Evolutionary conservation across 371 early-diverging fungal genomes (phyloP), one percentile per base, ranked within the genome.

Genomic region (Circinella minor): DNA sequence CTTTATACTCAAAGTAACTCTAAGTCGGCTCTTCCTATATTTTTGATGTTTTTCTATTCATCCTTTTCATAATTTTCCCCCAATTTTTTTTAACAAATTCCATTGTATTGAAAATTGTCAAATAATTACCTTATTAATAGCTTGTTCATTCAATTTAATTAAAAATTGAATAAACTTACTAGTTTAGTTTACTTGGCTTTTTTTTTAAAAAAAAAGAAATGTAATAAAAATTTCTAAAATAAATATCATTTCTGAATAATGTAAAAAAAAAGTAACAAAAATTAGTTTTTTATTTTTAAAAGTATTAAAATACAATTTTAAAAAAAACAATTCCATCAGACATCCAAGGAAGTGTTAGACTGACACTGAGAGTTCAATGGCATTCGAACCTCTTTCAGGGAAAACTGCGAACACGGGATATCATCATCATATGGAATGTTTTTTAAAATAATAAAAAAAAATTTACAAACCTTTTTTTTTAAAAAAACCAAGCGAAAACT

Each of bases 401-500:
- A 73, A 77, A 77, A 77, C 77, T 77, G 77, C 77, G 77, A 77
- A 77, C 68, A 71, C 69, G 77, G 73, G 71, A 64, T 67, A 55
- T 72, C 72, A 76, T 76, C 76, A 72, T 76, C 70, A 72, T 66
- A 10, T 62, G 64, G 65, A 61, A 47, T 68, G 17, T 34, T 65
- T 59, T n/a, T 60, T 57, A 13, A 10, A 13, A 46, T 34, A 4
- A 51, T 1, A 0, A 51, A 51, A 51, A 7, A 51, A 5, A 51
- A 17, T 49, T 61, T 70, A 72, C 72, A 59, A 37, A 72, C 70
- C 68, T 70, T n/a, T 36, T 55, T 49, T 15, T 51, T 11, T 2
- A 43, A 43, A 43, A 43, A 43, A 43, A 27, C 27, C 27, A 27
- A 27, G 27, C 27, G 2, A 27, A 27, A 27, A 27, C 27, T 27